Evolutionary conservation across 768 basidiomycete species (phyloP).

Genomic region (Serendipita vermifera): DNA sequence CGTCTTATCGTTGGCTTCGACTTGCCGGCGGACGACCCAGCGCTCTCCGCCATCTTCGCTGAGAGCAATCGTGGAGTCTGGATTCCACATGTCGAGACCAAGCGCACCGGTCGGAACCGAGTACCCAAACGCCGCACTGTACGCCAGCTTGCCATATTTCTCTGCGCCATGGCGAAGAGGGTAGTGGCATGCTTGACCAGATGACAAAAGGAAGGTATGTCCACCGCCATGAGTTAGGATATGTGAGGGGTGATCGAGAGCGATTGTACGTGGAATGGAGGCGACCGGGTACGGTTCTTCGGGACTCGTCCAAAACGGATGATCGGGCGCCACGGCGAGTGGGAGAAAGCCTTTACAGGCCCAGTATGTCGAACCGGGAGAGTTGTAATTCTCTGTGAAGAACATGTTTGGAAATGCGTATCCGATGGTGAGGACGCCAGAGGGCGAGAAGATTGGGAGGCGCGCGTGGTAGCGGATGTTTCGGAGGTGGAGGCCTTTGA

Average conservation of each 20-base stretch:
- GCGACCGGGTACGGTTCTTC: conserved; percentile 51
- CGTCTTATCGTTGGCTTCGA: conserved; percentile 42
- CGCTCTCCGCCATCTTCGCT: conserved; percentile 58
- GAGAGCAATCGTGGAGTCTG: conserved; percentile 57
- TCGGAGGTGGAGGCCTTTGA: conserved; percentile 60
- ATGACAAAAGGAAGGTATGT: conserved; percentile 60
- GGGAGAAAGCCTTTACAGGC: conserved; percentile 65
- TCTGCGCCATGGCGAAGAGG: conserved; percentile 65
- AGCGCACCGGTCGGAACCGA: conserved; percentile 55
- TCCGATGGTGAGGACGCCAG: conserved; percentile 45
- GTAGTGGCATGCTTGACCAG: conserved; percentile 69
- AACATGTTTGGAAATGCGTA: conserved; percentile 16
- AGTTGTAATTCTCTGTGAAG: conserved; percentile 53
- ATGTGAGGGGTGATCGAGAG: conserved; percentile 50
- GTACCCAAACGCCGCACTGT: conserved; percentile 67
- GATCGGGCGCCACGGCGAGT: conserved; percentile 47
- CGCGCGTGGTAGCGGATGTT: conserved; percentile 61
- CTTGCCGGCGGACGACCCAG: conserved; percentile 48
- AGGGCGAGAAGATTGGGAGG: conserved; percentile 37
- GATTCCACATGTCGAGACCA: conserved; percentile 57
- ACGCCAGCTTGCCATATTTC: conserved; percentile 68
- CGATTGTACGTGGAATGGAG: conserved; percentile 35
- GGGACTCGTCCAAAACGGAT: conserved; percentile 59
- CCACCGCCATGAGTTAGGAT: conserved; percentile 49
- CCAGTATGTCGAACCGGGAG: conserved; percentile 69